Evolutionary conservation across 495 filamentous ascomycete genomes (phyloP).

Genomic region (Tuber melanosporum): DNA sequence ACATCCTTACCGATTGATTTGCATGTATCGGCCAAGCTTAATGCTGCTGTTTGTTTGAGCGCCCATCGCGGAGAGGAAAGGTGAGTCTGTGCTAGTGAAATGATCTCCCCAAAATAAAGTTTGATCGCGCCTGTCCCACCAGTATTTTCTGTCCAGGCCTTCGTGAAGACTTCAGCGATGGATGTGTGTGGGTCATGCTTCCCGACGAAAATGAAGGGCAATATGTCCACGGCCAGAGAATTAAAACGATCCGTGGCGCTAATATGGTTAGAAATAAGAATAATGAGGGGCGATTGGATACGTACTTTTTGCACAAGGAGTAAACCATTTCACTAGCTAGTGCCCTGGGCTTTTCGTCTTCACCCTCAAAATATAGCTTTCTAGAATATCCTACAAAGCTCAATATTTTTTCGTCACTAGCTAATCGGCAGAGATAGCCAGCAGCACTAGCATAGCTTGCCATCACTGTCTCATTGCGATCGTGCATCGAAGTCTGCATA

Average conservation of each 20-base stretch:
- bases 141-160: constrained; percentile 84
- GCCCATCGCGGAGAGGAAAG: constrained; percentile 76
- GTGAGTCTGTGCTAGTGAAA: constrained; percentile 57
- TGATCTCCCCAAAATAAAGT: constrained; percentile 77
- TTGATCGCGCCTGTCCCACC: constrained; percentile 74
- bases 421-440: constrained; percentile 75
- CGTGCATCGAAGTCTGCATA: constrained; percentile 70
- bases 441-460: constrained; percentile 76
- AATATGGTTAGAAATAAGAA: constrained; percentile 12
- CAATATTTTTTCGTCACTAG: constrained; percentile 61
- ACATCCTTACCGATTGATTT: constrained; percentile 56
- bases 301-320: constrained; percentile 62
- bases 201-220: constrained; percentile 82
- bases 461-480: constrained; percentile 84
- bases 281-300: constrained; percentile 9
- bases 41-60: constrained; percentile 78
- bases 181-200: constrained; percentile 77
- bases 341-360: constrained; percentile 64
- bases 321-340: constrained; percentile 73
- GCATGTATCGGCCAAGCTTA: constrained; percentile 68
- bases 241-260: constrained; percentile 82
- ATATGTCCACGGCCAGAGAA: constrained; percentile 60
- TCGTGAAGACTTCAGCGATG: constrained; percentile 65
- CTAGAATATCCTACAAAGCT: constrained; percentile 60
- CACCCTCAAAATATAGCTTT: constrained; percentile 68